Percentiles rank a stretch among this genome's conserved stretches.
phyloP scores from a whole-genome alignment of 1,139 yeast species.

The Yamadazyma siamensis region DNA sequence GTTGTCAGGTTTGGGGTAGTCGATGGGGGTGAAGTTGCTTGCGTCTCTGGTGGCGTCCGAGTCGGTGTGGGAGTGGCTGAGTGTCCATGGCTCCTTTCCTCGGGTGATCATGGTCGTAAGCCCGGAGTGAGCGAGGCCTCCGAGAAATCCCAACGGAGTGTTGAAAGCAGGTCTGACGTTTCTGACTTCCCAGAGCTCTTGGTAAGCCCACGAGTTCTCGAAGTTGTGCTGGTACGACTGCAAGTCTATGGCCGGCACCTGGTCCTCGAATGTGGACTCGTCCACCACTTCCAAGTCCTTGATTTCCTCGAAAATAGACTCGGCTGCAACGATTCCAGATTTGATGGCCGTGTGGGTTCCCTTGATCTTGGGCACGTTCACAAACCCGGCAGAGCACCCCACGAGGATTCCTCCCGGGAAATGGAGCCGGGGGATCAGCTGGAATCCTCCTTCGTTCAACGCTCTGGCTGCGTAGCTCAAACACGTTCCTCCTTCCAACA shows the following conservation, averaged over 20 bases:
- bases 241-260: constrained; percentile 46
- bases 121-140: constrained; percentile 85
- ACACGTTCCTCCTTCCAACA: constrained; percentile 85
- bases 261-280: constrained; percentile 41
- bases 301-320: constrained; percentile 62
- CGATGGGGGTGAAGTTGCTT: constrained; percentile 59
- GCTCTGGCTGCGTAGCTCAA: constrained; percentile 95
- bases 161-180: constrained; percentile 91
- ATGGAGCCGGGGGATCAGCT: constrained; percentile 80
- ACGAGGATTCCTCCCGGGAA: constrained; percentile 96
- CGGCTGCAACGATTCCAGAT: constrained; percentile 93
- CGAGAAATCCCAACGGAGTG: constrained; percentile 63
- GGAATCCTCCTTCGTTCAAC: constrained; percentile 92
- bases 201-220: constrained; percentile 77
- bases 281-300: constrained; percentile 48
- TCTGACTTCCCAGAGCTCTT: constrained; percentile 79
- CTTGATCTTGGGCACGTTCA: constrained; percentile 94
- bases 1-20: constrained; percentile 94
- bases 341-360: constrained; percentile 99
- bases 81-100: constrained; percentile 88
- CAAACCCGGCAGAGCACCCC: constrained; percentile 94
- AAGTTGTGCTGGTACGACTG: constrained; percentile 59
- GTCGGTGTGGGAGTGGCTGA: constrained; percentile 68
- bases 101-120: constrained; percentile 72
- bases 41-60: constrained; percentile 71